Conservation (phyloP, 441 rosid species). For the Gossypium armourianum region DNA sequence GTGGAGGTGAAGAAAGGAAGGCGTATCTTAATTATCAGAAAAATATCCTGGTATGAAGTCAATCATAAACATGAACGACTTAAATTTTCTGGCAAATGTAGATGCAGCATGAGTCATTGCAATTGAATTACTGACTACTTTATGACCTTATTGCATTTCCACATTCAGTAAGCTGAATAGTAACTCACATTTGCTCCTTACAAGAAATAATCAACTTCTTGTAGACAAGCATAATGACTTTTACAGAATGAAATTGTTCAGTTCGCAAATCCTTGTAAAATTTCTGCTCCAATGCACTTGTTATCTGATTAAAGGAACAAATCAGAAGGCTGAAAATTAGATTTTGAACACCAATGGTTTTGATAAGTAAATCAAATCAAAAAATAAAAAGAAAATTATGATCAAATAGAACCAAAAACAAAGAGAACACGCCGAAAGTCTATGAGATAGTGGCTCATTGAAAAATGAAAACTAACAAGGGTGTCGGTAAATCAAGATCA, state of each 20-base stretch:
- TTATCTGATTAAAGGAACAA: slow-evolving; percentile 33
- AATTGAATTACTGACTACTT: neutral
- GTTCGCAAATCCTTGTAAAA: slow-evolving; percentile 55
- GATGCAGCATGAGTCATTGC: neutral
- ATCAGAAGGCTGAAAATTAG: slow-evolving; percentile 10
- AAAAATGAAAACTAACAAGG: neutral
- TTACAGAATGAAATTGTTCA: slow-evolving; percentile 45
- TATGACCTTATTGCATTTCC: neutral
- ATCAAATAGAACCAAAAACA: neutral
- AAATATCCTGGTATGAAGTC: neutral
- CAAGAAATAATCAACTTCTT: slow-evolving; percentile 47
- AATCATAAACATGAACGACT: neutral
- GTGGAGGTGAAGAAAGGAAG: neutral
- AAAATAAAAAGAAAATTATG: neutral
- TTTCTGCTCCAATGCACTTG: slow-evolving; percentile 51
- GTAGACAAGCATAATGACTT: slow-evolving; percentile 45
- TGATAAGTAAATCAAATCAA: neutral
- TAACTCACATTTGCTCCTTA: slow-evolving; percentile 51
- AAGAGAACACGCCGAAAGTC: neutral
- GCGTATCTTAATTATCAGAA: neutral
- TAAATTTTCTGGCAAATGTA: neutral
- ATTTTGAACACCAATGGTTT: neutral
- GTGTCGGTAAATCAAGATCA: neutral
- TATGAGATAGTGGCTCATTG: neutral
- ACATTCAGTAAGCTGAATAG: slow-evolving; percentile 14